Percentiles rank a stretch among this genome's conserved stretches.
phyloP scores from a whole-genome alignment of 495 filamentous ascomycete genomes.

The Parathielavia hyrcaniae region DNA sequence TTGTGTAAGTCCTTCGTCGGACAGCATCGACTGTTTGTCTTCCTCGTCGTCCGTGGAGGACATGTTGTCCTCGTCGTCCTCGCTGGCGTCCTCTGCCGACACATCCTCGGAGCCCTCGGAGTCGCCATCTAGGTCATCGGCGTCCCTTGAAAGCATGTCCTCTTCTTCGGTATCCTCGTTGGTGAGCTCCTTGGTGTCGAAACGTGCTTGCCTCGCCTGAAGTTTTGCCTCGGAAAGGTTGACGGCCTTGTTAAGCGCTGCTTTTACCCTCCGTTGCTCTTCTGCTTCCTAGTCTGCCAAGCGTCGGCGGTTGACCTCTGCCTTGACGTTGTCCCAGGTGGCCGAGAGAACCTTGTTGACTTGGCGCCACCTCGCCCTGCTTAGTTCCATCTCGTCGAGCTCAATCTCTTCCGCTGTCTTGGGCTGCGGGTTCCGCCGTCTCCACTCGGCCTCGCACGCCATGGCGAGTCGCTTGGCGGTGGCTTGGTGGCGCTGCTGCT shows the following conservation, averaged over 20 bases:
- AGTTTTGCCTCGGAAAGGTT: conserved; percentile 59
- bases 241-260: conserved; percentile 76
- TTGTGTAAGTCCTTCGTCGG: conserved; percentile 70
- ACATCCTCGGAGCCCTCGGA: conserved; percentile 4
- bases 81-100: conserved; percentile 41
- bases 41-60: conserved; percentile 54
- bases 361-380: conserved; percentile 55
- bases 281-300: conserved; percentile 77
- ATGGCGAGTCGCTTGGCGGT: conserved; percentile 61
- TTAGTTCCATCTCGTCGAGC: conserved; percentile 47
- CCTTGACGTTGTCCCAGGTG: conserved; percentile 72
- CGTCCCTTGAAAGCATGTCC: conserved; percentile 51
- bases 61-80: conserved; percentile 69
- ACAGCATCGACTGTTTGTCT: conserved; percentile 52
- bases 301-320: conserved; percentile 66
- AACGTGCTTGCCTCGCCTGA: conserved; percentile 44
- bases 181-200: conserved; percentile 48
- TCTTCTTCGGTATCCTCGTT: conserved; percentile 52
- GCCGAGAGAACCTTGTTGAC: conserved; percentile 62
- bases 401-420: conserved; percentile 65
- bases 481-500: conserved; percentile 63
- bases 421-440: conserved; percentile 59
- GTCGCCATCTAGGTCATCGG: conserved; percentile 13
- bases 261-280: conserved; percentile 72
- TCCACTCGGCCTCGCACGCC: conserved; percentile 56